Conservation (phyloP, 306 rosid genomes). For the Acmispon strigosus region DNA sequence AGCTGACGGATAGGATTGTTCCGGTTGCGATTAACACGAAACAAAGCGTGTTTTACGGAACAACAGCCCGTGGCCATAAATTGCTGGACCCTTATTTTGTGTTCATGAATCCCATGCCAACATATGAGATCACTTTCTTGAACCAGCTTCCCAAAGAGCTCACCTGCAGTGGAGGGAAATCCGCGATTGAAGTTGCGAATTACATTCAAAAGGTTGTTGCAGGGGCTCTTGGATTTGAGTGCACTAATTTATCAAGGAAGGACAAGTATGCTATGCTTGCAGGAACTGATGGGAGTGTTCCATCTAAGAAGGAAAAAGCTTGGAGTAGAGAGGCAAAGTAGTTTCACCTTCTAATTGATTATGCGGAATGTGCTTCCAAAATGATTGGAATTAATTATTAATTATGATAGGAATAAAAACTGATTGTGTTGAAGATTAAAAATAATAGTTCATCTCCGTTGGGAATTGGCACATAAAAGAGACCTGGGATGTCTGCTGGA, state of each 20-base stretch:
- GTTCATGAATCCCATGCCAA: constrained; percentile 88
- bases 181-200: constrained; percentile 82
- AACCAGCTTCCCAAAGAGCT: constrained; percentile 68
- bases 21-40: constrained; percentile 88
- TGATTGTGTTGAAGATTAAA: constrained; percentile 6
- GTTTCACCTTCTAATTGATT: neutral
- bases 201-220: constrained; percentile 79
- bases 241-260: constrained; percentile 84
- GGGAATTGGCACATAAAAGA: too few relatives aligned
- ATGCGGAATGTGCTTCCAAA: constrained; percentile 6
- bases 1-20: constrained; percentile 72
- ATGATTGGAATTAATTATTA: neutral
- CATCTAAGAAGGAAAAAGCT: constrained; percentile 39
- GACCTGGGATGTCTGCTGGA: too few relatives aligned
- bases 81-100: constrained; percentile 81
- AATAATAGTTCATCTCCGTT: too few relatives aligned
- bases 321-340: neutral
- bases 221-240: constrained; percentile 83
- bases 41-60: constrained; percentile 79
- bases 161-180: constrained; percentile 70
- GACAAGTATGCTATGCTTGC: constrained; percentile 77
- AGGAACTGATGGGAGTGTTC: constrained; percentile 83
- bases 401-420: constrained; percentile 25
- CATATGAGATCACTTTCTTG: constrained; percentile 78
- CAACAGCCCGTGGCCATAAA: constrained; percentile 64